Base-by-base conservation (phyloP, 495 filamentous ascomycete species). In the Lophiostoma macrostomum region DNA sequence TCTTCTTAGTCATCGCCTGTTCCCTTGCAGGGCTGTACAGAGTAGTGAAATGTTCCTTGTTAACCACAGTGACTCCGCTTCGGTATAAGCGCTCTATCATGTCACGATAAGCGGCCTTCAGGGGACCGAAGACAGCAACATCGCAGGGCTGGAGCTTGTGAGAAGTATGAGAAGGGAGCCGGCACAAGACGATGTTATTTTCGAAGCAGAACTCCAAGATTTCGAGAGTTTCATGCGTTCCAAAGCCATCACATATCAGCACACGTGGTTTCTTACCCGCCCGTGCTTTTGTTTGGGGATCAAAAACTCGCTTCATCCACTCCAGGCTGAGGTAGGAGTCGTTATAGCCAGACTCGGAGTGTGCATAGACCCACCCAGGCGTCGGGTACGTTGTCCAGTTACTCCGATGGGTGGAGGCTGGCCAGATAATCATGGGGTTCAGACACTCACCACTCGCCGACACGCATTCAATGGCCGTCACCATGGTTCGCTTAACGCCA, bases 21-120 rank as follows among this genome's bases (percentile, higher is more conserved):
- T 20, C 39, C 39, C 39, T 42, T 8, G 39, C 39, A 42, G 39
- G 39, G 19, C 39, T 42, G 39, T 42, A 42, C 18, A 42, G 39
- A 42, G 5, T 23, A 7, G 39, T 42, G 39, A 42, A 42, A 25
- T 42, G 22, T 18, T 42, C 4, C 18, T 42, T 42, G 16, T 14
- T 14, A 24, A 42, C 14, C 18, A 24, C 14, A 25, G 4, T 24
- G 10, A 42, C 39, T 6, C 39, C 19, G 5, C 16, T 7, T 22
- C 39, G 39, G 4, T 42, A 5, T 14, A 42, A 5, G 20, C 20
- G 39, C 25, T 42, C 39, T 6, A 42, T 22, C 22, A 23, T 7
- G 8, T 42, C 39, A 18, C 39, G 39, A 14, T 42, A 42, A 14
- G 39, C 20, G 20, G 39, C 20, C 22, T 42, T 42, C 14, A 42